phyloP scores from a whole-genome alignment of 106 monocot genomes.

The Platanthera guangdongensis region DNA sequence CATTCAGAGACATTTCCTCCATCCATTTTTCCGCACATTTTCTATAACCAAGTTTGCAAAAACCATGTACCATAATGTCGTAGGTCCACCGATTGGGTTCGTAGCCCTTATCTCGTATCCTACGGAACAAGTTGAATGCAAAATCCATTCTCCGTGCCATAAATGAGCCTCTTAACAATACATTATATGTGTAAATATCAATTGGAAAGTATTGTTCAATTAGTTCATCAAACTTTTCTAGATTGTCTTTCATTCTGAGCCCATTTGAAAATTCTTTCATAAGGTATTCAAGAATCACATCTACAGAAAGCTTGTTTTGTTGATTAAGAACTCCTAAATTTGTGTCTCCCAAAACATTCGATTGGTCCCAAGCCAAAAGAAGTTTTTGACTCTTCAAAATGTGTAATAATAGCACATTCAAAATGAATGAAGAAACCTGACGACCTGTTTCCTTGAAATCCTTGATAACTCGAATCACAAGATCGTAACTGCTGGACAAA shows the following conservation, averaged over 20 bases:
- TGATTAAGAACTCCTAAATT: not conserved
- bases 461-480: conserved; percentile 39
- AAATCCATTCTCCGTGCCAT: conserved; percentile 65
- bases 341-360: not conserved
- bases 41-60: conserved; percentile 54
- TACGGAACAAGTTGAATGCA: conserved; percentile 54
- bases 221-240: conserved; percentile 51
- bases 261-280: conserved; percentile 58
- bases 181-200: conserved; percentile 71
- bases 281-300: conserved; percentile 35
- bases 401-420: conserved; percentile 71
- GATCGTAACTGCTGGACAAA: conserved; percentile 33
- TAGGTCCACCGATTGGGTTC: conserved; percentile 70
- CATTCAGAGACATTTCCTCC: conserved; percentile 50
- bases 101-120: conserved; percentile 52
- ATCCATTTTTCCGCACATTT: conserved; percentile 68
- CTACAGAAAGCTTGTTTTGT: conserved; percentile 7
- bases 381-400: conserved; percentile 52
- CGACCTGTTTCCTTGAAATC: conserved; percentile 64
- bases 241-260: conserved; percentile 34
- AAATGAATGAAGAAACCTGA: conserved; percentile 66
- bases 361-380: conserved; percentile 35
- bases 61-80: conserved; percentile 73
- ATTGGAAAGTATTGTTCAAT: conserved; percentile 62
- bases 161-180: conserved; percentile 47